Percentiles rank a stretch among this genome's conserved stretches.
These are phyloP conservation scores for Neofusicoccum ribis DNA, from an alignment of 2,329 filamentous ascomycete species.

Conservation along the genomic window DNA sequence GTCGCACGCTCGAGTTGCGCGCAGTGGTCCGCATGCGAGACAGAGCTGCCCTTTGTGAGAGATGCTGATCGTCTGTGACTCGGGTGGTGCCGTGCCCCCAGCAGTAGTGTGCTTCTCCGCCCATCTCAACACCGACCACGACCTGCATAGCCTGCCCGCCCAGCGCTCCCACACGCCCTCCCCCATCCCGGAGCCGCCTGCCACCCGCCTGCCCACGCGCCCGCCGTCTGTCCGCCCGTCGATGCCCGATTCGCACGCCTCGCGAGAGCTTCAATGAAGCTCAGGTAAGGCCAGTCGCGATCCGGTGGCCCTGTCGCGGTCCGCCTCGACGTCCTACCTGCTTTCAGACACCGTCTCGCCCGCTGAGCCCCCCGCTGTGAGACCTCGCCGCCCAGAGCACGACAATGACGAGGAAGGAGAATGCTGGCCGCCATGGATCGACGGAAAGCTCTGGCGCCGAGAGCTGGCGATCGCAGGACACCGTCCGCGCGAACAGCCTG, in stretches of 20 bases:
- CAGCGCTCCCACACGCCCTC: slow-evolving; percentile 12
- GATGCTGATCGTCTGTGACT: slow-evolving; percentile 18
- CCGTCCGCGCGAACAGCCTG: slow-evolving; percentile 50
- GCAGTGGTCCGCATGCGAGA: slow-evolving; percentile 14
- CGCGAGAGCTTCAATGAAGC: slow-evolving; percentile 20
- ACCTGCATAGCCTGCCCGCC: slow-evolving; percentile 12
- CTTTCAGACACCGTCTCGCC: slow-evolving; percentile 21
- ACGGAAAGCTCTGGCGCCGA: slow-evolving; percentile 65
- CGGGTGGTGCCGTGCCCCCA: slow-evolving; percentile 12
- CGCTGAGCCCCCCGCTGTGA: slow-evolving; percentile 16
- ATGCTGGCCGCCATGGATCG: slow-evolving; percentile 64
- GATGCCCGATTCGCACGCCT: slow-evolving; percentile 15
- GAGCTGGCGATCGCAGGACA: slow-evolving; percentile 67
- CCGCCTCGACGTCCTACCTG: slow-evolving; percentile 20
- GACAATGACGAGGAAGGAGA: slow-evolving; percentile 67
- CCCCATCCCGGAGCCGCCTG: slow-evolving; percentile 6
- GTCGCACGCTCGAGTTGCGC: slow-evolving; percentile 13
- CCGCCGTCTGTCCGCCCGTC: slow-evolving; percentile 10
- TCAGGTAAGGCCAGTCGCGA: slow-evolving; percentile 19
- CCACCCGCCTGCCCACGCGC: slow-evolving; percentile 7
- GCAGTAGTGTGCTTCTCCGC: slow-evolving; percentile 18
- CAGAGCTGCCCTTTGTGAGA: slow-evolving; percentile 19
- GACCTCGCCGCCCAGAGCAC: slow-evolving; percentile 15
- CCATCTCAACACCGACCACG: slow-evolving; percentile 19
- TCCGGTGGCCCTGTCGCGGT: slow-evolving; percentile 19